Base-by-base conservation (phyloP, 805 yeast genomes). In the Cyberlindnera meyerae region DNA sequence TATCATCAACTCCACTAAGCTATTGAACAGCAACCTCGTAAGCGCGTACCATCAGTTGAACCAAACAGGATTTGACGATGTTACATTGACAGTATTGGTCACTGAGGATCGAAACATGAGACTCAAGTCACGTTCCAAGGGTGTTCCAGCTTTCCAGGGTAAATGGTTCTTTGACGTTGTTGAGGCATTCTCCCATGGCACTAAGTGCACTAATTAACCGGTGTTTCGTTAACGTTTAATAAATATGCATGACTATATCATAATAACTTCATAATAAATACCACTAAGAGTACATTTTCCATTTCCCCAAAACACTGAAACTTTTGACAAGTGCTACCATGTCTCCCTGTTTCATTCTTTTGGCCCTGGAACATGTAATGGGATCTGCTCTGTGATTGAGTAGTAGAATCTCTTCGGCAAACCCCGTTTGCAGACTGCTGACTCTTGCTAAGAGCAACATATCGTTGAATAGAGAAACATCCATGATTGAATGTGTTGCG, bases 51-150 rank as follows among this genome's bases (percentile, higher is more conserved):
- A 16, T 12, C 29, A 24, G 33, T 29, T 33, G 34, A 33, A 20
- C 18, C 38, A 25, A 15, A 31, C 34, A 18, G 31, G 25, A 11
- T 34, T 39, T 29, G 45, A 42, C 18, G 31, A 36, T 21, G 47
- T 37, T 22, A 37, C 31, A 24, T 34, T 43, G 36, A 46, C 82
- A 44, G 68, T 80, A 18, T 59, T 83, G 33, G 73, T 83, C 25
- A 79, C 89, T 2, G 90, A 83, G 58, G 90, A 84, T 54, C 62
- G 78, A 37, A 81, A 78, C 44, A 77, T 83, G 84, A 65, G 83
- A 44, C 57, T 77, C 27, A 73, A 84, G 44, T 79, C 86, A 2
- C 73, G 75, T 48, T 62, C 75, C 4, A 62, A 71, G n/a, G 77
- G 77, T 1, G 63, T 76, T 27, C 62, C 71, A 6, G 69, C 75